Evolutionary conservation across 2,329 filamentous ascomycete species (phyloP).

Genomic region (Cercospora sp.): DNA sequence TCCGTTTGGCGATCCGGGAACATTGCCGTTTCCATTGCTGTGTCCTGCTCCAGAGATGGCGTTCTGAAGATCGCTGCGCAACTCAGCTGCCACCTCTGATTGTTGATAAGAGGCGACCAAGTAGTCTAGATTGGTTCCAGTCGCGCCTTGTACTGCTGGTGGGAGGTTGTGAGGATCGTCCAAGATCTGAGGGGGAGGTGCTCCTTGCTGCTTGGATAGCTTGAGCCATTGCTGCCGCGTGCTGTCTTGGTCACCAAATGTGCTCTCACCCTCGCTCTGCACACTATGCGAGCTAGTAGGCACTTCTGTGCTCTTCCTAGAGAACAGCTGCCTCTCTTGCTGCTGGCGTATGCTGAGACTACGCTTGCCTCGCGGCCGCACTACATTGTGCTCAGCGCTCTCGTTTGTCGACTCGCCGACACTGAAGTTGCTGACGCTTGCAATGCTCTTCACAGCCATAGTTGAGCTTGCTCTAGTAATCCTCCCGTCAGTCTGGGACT

Average conservation of each 20-base stretch:
- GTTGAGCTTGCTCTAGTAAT: conserved; percentile 83
- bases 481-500: conserved; percentile 61
- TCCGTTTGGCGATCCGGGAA: conserved; percentile 53
- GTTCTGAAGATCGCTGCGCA: conserved; percentile 75
- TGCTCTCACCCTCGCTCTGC: conserved; percentile 58
- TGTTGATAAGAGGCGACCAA: conserved; percentile 73
- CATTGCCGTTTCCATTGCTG: conserved; percentile 59
- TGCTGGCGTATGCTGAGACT: conserved; percentile 79
- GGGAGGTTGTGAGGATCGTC: conserved; percentile 48
- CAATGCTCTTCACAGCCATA: conserved; percentile 83
- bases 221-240: conserved; percentile 62
- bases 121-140: conserved; percentile 77
- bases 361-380: conserved; percentile 68
- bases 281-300: conserved; percentile 46
- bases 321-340: conserved; percentile 89
- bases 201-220: conserved; percentile 53
- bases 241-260: conserved; percentile 39
- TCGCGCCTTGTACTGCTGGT: conserved; percentile 44
- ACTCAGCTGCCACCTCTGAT: conserved; percentile 73
- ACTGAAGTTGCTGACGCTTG: conserved; percentile 76
- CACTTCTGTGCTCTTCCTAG: conserved; percentile 68
- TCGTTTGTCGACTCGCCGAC: conserved; percentile 52
- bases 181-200: conserved; percentile 57
- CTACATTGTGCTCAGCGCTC: conserved; percentile 47
- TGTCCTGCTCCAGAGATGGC: conserved; percentile 65